These are phyloP conservation scores for Komagataella populi DNA, from an alignment of 805 yeast species.

Conservation along the genomic window DNA sequence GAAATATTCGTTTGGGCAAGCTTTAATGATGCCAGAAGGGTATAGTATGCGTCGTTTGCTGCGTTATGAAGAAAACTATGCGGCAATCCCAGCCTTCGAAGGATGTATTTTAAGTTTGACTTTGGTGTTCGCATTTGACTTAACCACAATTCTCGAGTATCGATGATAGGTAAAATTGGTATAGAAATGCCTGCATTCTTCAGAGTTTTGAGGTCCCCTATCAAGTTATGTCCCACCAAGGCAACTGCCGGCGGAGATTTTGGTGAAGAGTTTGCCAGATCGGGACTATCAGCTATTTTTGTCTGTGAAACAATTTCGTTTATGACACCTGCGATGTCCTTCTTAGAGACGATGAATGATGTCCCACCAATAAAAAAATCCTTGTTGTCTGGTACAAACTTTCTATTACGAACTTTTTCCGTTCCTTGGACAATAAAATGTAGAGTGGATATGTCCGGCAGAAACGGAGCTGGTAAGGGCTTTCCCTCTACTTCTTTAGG, in stretches of 20 bases:
- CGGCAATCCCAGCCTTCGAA: constrained; percentile 15
- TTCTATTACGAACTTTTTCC: constrained; percentile 8
- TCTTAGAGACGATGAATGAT: constrained; percentile 9
- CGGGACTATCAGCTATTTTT: constrained; percentile 5
- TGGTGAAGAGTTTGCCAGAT: constrained; percentile 5
- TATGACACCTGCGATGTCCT: constrained; percentile 6
- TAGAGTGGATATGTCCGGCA: constrained; percentile 16
- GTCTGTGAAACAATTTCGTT: background rate
- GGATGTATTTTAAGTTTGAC: constrained; percentile 10
- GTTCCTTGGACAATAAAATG: constrained; percentile 15
- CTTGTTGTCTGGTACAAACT: constrained; percentile 15
- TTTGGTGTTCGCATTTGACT: constrained; percentile 6
- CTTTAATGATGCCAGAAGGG: constrained; percentile 7
- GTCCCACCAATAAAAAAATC: constrained; percentile 14
- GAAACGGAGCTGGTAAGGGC: constrained; percentile 1
- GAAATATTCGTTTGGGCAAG: background rate
- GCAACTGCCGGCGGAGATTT: constrained; percentile 7
- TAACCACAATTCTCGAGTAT: constrained; percentile 14
- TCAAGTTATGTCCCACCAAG: constrained; percentile 16
- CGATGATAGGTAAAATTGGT: constrained; percentile 13
- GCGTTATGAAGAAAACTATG: constrained; percentile 17
- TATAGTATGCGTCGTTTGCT: constrained; percentile 18
- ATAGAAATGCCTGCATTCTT: constrained; percentile 6
- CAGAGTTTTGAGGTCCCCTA: constrained; percentile 13
- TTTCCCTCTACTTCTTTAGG: constrained; percentile 5